Conservation (phyloP, 805 yeast species). For the Candida coleopterorum region DNA sequence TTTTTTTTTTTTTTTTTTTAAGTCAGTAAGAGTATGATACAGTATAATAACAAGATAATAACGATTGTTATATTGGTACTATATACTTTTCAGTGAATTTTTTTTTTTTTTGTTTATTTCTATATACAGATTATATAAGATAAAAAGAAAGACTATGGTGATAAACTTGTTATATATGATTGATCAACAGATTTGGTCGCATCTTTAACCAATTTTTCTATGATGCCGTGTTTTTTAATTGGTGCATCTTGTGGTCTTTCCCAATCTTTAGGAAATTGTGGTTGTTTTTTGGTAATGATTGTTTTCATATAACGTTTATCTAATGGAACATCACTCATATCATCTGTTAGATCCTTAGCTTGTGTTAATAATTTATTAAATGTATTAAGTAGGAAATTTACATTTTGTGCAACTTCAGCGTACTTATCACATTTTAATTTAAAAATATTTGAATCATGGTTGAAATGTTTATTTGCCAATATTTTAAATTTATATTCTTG, state of each 20-base stretch:
- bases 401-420: constrained; percentile 81
- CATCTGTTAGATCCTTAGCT: constrained; percentile 59
- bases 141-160: constrained; percentile 15
- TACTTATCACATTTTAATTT: constrained; percentile 62
- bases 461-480: constrained; percentile 73
- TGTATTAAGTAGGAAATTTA: constrained; percentile 62
- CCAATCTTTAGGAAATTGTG: constrained; percentile 78
- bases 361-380: constrained; percentile 58
- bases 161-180: constrained; percentile 21
- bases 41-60: no score
- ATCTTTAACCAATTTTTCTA: constrained; percentile 26
- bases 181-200: constrained; percentile 30
- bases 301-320: constrained; percentile 65
- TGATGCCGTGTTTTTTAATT: constrained; percentile 33
- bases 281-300: constrained; percentile 22
- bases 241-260: constrained; percentile 63
- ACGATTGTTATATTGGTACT: no score
- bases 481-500: constrained; percentile 73
- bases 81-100: no score
- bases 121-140: constrained; percentile 1
- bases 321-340: constrained; percentile 73
- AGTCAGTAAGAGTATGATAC: no score
- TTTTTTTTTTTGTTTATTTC: no score
- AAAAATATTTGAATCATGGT: constrained; percentile 54
- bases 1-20: no score